Evolutionary conservation across 495 filamentous ascomycete genomes (phyloP), one percentile per base, ranked within the genome.

Genomic region (Podospora pseudocomata): DNA sequence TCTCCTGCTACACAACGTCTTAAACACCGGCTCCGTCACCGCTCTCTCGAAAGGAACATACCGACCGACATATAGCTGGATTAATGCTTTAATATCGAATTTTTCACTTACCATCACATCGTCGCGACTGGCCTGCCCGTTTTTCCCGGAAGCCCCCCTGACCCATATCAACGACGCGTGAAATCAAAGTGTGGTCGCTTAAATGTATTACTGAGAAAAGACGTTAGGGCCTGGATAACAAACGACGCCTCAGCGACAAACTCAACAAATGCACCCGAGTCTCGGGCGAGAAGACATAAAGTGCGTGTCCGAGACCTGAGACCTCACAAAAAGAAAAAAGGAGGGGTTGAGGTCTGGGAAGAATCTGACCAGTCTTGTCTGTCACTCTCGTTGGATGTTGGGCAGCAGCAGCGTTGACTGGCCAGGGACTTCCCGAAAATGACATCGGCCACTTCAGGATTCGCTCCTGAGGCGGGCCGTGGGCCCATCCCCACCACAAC

Each of bases 361-460:
- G 39, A 49, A 49, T 49, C 39, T 49, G 39, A 49, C 6, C 39
- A 49, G 39, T 49, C 34, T 23, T 23, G 23, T 49, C 39, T 49
- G 39, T 49, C 39, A 16, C 13, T 49, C 39, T 49, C 9, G 39
- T 49, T 58, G 55, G 23, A 26, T 15, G 55, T 26, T 58, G 55
- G 23, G 23, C n/a, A 19, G 55, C n/a, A 58, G 55, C 19, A 58
- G n/a, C 19, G 6, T 26, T 19, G 23, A 19, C 55, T 58, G 55
- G 55, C 18, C 55, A 58, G 55, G 55, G 55, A 58, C n/a, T 58
- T 19, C 55, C 55, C 55, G 55, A 58, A 58, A 65, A 71, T 71
- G 70, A 55, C 65, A 62, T 67, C 69, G 65, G 7, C 65, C 65
- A 67, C 32, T 58, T 34, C 65, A 16, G 61, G 55, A n/a, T 18